Conservation (phyloP, 306 rosid species). For the Vachellia collinsii region DNA sequence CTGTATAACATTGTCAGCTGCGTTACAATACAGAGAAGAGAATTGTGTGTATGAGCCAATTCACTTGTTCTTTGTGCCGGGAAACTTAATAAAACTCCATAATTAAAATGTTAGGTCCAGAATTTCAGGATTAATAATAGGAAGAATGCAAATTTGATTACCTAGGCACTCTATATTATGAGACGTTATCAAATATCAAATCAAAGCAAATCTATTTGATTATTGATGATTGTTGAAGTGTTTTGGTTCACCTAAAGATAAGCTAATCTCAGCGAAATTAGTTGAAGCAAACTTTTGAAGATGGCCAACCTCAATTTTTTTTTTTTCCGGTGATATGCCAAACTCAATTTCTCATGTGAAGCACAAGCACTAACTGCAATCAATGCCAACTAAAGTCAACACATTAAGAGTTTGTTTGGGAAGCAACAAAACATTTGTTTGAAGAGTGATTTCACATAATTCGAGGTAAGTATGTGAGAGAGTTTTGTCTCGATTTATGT, state of each 20-base stretch:
- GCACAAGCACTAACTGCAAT: not conserved
- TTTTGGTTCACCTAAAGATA: not conserved
- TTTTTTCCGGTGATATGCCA: no score
- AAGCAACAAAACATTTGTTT: no score
- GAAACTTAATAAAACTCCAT: not conserved
- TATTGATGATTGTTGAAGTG: not conserved
- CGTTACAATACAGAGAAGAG: not conserved
- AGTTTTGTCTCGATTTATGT: no score
- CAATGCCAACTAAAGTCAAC: not conserved
- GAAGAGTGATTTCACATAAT: no score
- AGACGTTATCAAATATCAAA: not conserved
- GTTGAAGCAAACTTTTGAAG: not conserved
- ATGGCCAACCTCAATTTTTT: not conserved
- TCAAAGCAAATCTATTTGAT: not conserved
- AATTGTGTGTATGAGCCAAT: not conserved
- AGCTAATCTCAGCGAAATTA: constrained; percentile 1
- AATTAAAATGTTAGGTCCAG: not conserved
- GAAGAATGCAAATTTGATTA: not conserved
- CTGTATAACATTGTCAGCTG: not conserved
- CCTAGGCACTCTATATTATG: not conserved
- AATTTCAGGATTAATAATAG: not conserved
- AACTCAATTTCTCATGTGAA: not conserved
- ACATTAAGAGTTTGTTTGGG: no score
- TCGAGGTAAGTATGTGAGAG: no score
- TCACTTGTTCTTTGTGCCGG: not conserved